Evolutionary conservation across 2,329 filamentous ascomycete species (phyloP).

Genomic region (Bimuria novae-zelandiae): DNA sequence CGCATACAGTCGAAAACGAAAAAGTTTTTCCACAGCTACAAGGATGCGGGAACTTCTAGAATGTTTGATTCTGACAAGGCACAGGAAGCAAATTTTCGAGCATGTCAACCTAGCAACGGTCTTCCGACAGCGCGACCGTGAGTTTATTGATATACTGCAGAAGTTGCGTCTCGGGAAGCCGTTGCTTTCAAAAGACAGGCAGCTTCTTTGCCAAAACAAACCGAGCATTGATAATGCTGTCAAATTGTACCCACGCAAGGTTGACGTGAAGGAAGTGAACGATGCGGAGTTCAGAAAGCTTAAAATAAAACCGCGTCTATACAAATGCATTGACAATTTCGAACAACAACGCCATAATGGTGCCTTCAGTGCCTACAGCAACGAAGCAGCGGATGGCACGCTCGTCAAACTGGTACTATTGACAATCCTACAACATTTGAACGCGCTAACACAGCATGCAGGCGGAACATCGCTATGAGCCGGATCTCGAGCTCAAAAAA

Average conservation of each 20-base stretch:
- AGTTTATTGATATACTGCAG: slow-evolving; percentile 61
- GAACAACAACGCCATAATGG: slow-evolving; percentile 36
- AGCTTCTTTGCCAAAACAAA: slow-evolving; percentile 53
- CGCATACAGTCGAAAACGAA: not conserved
- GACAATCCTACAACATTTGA: not conserved
- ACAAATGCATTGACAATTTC: slow-evolving; percentile 50
- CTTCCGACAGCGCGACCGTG: slow-evolving; percentile 60
- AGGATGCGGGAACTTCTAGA: too few species aligned
- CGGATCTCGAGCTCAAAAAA: slow-evolving; percentile 52
- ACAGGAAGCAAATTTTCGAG: slow-evolving; percentile 54
- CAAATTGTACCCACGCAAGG: slow-evolving; percentile 51
- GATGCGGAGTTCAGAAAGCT: slow-evolving; percentile 40
- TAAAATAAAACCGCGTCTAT: slow-evolving; percentile 25
- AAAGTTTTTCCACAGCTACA: not conserved
- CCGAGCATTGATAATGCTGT: slow-evolving; percentile 51
- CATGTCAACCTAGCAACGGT: slow-evolving; percentile 60
- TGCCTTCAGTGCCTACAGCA: slow-evolving; percentile 18
- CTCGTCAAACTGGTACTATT: slow-evolving; percentile 16
- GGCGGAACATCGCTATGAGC: slow-evolving; percentile 55
- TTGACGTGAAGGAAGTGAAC: slow-evolving; percentile 41
- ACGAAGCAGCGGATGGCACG: slow-evolving; percentile 25
- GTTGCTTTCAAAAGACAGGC: slow-evolving; percentile 45
- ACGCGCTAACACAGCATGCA: not conserved
- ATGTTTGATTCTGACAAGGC: not conserved
- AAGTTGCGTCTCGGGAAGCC: slow-evolving; percentile 56